phyloP scores from a whole-genome alignment of 495 filamentous ascomycete genomes.

The Echria macrotheca region DNA sequence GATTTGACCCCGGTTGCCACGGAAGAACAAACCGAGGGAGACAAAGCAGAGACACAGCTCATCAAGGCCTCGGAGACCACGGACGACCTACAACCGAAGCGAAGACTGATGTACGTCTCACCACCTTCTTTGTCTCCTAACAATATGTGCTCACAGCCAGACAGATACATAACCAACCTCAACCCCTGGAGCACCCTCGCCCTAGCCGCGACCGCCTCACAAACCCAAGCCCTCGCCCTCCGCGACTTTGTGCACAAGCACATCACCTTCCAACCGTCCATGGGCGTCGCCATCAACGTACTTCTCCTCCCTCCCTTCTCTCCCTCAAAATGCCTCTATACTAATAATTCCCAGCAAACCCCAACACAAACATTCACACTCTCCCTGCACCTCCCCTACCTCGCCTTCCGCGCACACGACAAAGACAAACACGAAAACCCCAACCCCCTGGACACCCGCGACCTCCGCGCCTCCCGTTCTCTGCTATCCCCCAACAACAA shows the following conservation, averaged over 20 bases:
- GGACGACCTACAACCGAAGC: background rate
- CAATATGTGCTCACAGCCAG: background rate
- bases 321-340: background rate
- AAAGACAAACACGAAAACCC: background rate
- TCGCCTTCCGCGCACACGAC: background rate
- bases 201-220: constrained; percentile 10
- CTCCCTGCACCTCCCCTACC: constrained; percentile 12
- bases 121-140: background rate
- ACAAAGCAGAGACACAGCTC: background rate
- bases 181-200: constrained; percentile 11
- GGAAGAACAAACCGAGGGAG: background rate
- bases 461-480: constrained; percentile 1
- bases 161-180: constrained; percentile 17
- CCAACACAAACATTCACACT: constrained; percentile 8
- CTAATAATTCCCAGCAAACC: too few relatives aligned
- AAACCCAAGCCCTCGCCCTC: constrained; percentile 5
- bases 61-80: constrained; percentile 3
- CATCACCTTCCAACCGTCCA: constrained; percentile 12
- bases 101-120: constrained; percentile 6
- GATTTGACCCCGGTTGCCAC: background rate
- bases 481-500: background rate
- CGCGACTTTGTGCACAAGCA: constrained; percentile 18
- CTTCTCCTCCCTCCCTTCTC: background rate
- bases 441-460: background rate
- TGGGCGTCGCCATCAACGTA: constrained; percentile 9